phyloP scores from a whole-genome alignment of 2,329 filamentous ascomycete species.

The Aspergillus quadrilineatus region DNA sequence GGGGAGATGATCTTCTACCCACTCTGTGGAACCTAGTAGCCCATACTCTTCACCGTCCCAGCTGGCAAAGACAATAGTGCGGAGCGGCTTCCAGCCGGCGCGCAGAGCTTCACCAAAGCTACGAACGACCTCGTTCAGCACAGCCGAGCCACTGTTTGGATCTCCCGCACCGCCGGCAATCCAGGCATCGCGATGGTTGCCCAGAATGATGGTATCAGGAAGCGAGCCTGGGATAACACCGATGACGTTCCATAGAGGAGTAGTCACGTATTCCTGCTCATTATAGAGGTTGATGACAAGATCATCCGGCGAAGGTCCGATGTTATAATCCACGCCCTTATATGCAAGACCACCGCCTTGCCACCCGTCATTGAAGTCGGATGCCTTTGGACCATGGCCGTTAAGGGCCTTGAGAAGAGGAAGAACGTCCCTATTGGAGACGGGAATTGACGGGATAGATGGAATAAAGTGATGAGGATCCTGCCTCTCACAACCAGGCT shows the following conservation, averaged over 20 bases:
- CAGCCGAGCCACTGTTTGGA: constrained; percentile 78
- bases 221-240: constrained; percentile 87
- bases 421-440: constrained; percentile 83
- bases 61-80: constrained; percentile 88
- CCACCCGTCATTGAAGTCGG: constrained; percentile 73
- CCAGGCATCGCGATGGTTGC: constrained; percentile 93
- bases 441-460: constrained; percentile 83
- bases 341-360: constrained; percentile 70
- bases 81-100: constrained; percentile 76
- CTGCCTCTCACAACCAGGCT: constrained; percentile 77
- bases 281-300: constrained; percentile 73
- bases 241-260: constrained; percentile 86
- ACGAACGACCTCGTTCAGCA: constrained; percentile 74
- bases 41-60: constrained; percentile 87
- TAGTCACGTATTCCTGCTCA: constrained; percentile 77
- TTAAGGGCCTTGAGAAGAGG: constrained; percentile 89
- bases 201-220: constrained; percentile 77
- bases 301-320: constrained; percentile 75
- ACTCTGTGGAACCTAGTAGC: constrained; percentile 82
- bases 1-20: constrained; percentile 85
- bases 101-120: constrained; percentile 70
- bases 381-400: constrained; percentile 76
- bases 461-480: constrained; percentile 70
- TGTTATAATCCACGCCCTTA: constrained; percentile 79
- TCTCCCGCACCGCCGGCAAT: constrained; percentile 80